Conservation (phyloP, 2,329 filamentous ascomycete genomes). For the Bipolaris sorokiniana region DNA sequence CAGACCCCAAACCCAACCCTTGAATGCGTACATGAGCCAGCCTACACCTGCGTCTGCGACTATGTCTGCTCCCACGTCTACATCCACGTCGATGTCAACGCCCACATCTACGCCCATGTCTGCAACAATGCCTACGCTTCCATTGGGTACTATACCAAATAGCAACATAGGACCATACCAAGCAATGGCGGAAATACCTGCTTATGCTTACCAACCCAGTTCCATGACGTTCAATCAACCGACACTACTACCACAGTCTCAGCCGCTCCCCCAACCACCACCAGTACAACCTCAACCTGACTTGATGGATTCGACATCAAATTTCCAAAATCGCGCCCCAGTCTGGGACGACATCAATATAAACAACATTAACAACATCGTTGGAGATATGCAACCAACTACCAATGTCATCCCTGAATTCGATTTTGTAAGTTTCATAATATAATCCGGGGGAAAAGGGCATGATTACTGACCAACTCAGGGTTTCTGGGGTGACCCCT, state of each 20-base stretch:
- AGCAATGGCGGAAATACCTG: conserved; percentile 22
- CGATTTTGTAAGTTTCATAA: conserved; percentile 41
- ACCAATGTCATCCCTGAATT: conserved; percentile 44
- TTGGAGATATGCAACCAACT: conserved; percentile 32
- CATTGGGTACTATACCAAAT: conserved; percentile 15
- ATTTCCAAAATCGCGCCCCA: conserved; percentile 23
- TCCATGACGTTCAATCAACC: conserved; percentile 13
- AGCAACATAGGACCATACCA: conserved; percentile 25
- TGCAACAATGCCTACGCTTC: conserved; percentile 3
- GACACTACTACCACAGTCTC: conserved; percentile 7
- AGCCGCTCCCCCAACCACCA: conserved; percentile 3
- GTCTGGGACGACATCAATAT: conserved; percentile 46
- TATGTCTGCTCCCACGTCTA: no score
- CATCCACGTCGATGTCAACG: background rate
- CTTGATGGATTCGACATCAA: conserved; percentile 18
- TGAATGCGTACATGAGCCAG: conserved; percentile 25
- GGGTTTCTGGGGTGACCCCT: conserved; percentile 49
- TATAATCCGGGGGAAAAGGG: background rate
- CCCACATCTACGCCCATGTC: background rate
- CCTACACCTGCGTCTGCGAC: conserved; percentile 1
- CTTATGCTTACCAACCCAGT: conserved; percentile 20
- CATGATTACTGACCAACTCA: conserved; percentile 19
- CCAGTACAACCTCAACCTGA: conserved; percentile 13
- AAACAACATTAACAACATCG: conserved; percentile 43
- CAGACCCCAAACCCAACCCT: conserved; percentile 23